A percentile compares a stretch with the other conserved stretches of the same genome.
Evolutionary conservation across 306 rosid species (phyloP).

Genomic region (Vigna radiata): DNA sequence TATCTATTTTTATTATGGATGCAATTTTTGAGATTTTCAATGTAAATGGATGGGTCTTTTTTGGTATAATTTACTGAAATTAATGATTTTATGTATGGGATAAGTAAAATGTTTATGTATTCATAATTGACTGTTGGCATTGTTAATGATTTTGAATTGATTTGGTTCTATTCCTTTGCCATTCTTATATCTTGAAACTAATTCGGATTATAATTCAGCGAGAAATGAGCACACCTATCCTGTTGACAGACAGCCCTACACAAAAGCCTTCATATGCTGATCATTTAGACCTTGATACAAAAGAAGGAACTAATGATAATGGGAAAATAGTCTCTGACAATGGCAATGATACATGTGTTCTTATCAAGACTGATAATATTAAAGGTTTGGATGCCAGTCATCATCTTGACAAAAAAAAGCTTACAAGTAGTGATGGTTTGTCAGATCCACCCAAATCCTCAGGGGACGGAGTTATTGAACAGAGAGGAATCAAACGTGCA

Average conservation of each 20-base stretch:
- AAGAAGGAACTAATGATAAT: constrained; percentile 50
- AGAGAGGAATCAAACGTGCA: constrained; percentile 72
- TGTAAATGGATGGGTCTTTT: constrained; percentile 23
- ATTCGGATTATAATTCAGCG: constrained; percentile 53
- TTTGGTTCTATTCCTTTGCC: constrained; percentile 24
- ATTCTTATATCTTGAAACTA: constrained; percentile 39
- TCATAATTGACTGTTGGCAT: constrained; percentile 25
- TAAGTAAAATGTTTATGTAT: constrained; percentile 29
- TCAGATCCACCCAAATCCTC: constrained; percentile 49
- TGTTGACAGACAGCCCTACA: constrained; percentile 45
- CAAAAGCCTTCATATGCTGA: constrained; percentile 48
- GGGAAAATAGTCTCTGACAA: constrained; percentile 42
- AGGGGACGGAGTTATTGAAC: constrained; percentile 49
- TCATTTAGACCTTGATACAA: constrained; percentile 47
- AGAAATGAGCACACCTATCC: constrained; percentile 50
- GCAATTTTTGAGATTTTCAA: constrained; percentile 18
- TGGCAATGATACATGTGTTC: constrained; percentile 48
- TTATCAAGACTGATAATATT: constrained; percentile 41
- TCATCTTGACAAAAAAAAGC: constrained; percentile 53
- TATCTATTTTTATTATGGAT: neutral
- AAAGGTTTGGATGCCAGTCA: constrained; percentile 52
- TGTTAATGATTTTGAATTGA: constrained; percentile 22
- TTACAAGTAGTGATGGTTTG: constrained; percentile 44
- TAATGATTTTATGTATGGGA: constrained; percentile 27
- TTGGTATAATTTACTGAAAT: constrained; percentile 11